A percentile compares a stretch with the other conserved stretches of the same genome.
Conservation (phyloP, 441 rosid genomes). For the Populus hybrid region DNA sequence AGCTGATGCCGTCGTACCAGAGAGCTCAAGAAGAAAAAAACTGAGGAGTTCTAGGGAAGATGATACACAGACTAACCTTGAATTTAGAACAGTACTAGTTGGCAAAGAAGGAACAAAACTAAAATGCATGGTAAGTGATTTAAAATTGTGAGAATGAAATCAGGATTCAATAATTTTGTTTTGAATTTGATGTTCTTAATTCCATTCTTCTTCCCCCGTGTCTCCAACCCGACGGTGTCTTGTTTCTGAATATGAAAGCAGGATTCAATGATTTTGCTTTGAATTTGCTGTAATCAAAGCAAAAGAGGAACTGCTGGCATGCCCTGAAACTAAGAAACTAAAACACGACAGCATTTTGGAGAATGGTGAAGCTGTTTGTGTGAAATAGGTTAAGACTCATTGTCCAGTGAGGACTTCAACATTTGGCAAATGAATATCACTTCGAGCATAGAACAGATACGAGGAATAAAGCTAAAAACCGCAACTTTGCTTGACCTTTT, state of each 20-base stretch:
- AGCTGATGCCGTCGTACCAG: background rate
- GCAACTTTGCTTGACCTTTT: background rate
- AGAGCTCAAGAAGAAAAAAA: background rate
- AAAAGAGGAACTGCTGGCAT: slow-evolving; percentile 90
- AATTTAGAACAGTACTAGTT: background rate
- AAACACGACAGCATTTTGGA: slow-evolving; percentile 87
- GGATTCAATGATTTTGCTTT: background rate
- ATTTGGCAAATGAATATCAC: slow-evolving; percentile 38
- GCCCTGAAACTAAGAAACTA: slow-evolving; percentile 83
- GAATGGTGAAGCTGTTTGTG: slow-evolving; percentile 82
- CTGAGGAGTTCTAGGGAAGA: background rate
- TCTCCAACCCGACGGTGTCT: background rate
- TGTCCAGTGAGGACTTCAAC: slow-evolving; percentile 68
- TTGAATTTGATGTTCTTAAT: background rate
- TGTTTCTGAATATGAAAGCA: background rate
- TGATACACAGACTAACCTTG: background rate
- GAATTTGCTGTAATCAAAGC: slow-evolving; percentile 42
- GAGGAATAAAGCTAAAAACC: slow-evolving; percentile 24
- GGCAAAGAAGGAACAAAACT: background rate
- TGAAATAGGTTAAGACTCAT: slow-evolving; percentile 92
- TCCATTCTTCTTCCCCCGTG: background rate
- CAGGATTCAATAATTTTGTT: background rate
- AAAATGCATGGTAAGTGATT: background rate
- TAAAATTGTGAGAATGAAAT: background rate
- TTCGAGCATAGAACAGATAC: slow-evolving; percentile 10